phyloP scores from a whole-genome alignment of 805 yeast species.

The Starmerella asiatica region DNA sequence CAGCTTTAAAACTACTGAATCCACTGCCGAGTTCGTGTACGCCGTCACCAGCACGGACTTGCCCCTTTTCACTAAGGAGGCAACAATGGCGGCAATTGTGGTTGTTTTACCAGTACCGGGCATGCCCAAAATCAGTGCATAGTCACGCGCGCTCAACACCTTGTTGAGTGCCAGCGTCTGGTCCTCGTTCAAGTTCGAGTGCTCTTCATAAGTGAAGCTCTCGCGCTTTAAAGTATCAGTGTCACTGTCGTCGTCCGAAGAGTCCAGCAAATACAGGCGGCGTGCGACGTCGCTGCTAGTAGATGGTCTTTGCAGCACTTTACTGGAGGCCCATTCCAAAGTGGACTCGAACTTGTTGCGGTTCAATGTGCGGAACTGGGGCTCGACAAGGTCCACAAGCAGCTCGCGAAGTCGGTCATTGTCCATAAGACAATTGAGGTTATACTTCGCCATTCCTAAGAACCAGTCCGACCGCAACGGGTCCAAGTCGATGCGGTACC shows the following conservation, averaged over 20 bases:
- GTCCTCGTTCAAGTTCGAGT: slow-evolving; percentile 44
- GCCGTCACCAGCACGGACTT: slow-evolving; percentile 68
- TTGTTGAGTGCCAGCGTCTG: slow-evolving; percentile 57
- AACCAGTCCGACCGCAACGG: slow-evolving; percentile 66
- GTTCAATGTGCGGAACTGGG: slow-evolving; percentile 7
- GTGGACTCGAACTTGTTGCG: slow-evolving; percentile 8
- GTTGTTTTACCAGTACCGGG: slow-evolving; percentile 98
- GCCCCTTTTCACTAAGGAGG: slow-evolving; percentile 42
- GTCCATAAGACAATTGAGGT: slow-evolving; percentile 54
- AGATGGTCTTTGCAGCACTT: slow-evolving; percentile 1
- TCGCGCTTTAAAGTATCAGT: slow-evolving; percentile 16
- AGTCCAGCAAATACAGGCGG: neutral
- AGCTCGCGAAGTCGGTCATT: slow-evolving; percentile 31
- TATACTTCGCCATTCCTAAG: slow-evolving; percentile 62
- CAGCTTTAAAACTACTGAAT: slow-evolving; percentile 74
- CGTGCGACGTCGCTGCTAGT: neutral
- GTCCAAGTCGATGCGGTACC: slow-evolving; percentile 67
- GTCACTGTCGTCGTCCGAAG: neutral
- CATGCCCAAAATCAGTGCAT: slow-evolving; percentile 81
- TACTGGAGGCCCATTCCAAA: slow-evolving; percentile 11
- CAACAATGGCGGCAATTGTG: slow-evolving; percentile 63
- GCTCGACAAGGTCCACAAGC: slow-evolving; percentile 35
- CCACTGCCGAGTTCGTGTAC: slow-evolving; percentile 93
- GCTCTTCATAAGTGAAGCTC: neutral
- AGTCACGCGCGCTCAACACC: slow-evolving; percentile 56